Conservation (phyloP, 1,139 yeast species). For the Blastobotrys raffinosifermentans region DNA sequence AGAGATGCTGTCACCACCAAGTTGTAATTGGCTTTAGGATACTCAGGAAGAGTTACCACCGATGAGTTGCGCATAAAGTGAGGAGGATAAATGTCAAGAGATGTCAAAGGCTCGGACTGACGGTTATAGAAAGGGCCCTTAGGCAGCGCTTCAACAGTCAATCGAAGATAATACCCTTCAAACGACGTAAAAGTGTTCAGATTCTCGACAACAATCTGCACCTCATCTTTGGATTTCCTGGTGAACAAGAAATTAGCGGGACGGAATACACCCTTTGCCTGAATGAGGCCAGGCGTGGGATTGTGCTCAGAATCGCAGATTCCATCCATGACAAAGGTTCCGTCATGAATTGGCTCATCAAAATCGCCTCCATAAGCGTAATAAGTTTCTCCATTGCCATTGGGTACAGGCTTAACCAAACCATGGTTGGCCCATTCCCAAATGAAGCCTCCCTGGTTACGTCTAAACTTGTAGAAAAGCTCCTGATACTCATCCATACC, state of each 20-base stretch:
- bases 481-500: constrained; percentile 33
- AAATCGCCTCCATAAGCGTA: constrained; percentile 38
- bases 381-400: constrained; percentile 10
- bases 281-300: constrained; percentile 35
- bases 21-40: not conserved
- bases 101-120: too few species aligned
- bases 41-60: too few species aligned
- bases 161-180: constrained; percentile 5
- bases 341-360: constrained; percentile 34
- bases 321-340: constrained; percentile 37
- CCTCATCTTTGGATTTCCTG: constrained; percentile 5
- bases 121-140: constrained; percentile 4
- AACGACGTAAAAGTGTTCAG: constrained; percentile 9
- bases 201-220: constrained; percentile 10
- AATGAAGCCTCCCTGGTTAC: constrained; percentile 36
- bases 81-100: too few species aligned
- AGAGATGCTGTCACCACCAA: constrained; percentile 16
- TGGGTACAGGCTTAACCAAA: constrained; percentile 19
- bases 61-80: too few species aligned
- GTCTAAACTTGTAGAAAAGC: constrained; percentile 28
- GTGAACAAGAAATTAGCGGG: constrained; percentile 25
- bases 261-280: constrained; percentile 31
- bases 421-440: constrained; percentile 42
- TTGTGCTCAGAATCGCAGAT: constrained; percentile 31
- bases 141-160: constrained; percentile 10